Percentiles rank a stretch among this genome's conserved stretches.
Evolutionary conservation across 106 monocot species (phyloP).

Genomic region (Triglochin maritima): DNA sequence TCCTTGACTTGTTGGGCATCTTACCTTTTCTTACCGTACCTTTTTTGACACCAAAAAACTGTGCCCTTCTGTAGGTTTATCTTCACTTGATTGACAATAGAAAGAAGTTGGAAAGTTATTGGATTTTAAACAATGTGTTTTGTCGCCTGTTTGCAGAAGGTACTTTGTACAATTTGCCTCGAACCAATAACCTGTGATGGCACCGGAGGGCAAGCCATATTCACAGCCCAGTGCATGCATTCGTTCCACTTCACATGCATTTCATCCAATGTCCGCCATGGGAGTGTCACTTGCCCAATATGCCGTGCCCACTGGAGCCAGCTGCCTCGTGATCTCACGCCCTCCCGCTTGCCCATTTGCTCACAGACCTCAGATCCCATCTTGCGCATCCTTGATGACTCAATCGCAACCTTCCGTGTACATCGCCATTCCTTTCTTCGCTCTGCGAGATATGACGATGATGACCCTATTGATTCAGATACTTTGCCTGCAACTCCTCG

Average conservation of each 20-base stretch:
- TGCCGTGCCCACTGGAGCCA: slow-evolving; percentile 78
- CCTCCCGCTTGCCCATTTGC: slow-evolving; percentile 10
- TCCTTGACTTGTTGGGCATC: too few species aligned
- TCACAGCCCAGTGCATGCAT: slow-evolving; percentile 75
- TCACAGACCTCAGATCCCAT: slow-evolving; percentile 37
- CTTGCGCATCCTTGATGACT: slow-evolving; percentile 82
- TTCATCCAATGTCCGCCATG: slow-evolving; percentile 76
- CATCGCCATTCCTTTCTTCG: slow-evolving; percentile 70
- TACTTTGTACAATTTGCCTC: slow-evolving; percentile 68
- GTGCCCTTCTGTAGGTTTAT: too few species aligned
- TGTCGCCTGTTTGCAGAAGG: slow-evolving; percentile 22
- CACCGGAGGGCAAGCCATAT: slow-evolving; percentile 22
- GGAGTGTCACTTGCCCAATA: slow-evolving; percentile 73
- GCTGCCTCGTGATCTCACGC: slow-evolving; percentile 49
- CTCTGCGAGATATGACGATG: slow-evolving; percentile 56
- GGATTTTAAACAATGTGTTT: neutral
- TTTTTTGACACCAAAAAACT: too few species aligned
- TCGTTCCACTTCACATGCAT: slow-evolving; percentile 84
- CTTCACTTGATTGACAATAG: too few species aligned
- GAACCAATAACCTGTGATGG: slow-evolving; percentile 37
- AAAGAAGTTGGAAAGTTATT: neutral
- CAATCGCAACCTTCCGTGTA: slow-evolving; percentile 67
- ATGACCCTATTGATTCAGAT: slow-evolving; percentile 59
- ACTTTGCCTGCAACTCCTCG: slow-evolving; percentile 10
- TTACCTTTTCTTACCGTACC: too few species aligned